Evolutionary conservation across 2,329 filamentous ascomycete genomes (phyloP).

Genomic region (Orbilia javanica): DNA sequence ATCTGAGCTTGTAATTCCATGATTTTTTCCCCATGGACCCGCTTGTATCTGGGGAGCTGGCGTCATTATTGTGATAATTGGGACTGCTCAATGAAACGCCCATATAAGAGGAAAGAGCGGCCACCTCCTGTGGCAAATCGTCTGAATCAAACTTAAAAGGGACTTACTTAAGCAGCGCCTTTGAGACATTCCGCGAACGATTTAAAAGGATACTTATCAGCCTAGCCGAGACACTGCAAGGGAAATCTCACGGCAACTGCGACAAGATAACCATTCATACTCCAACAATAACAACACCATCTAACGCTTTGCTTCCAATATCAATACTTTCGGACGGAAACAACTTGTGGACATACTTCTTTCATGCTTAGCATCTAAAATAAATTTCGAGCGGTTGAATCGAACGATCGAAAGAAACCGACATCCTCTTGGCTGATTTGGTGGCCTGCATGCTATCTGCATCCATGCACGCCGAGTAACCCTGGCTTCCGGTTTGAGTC

Average conservation of each 20-base stretch:
- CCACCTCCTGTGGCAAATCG: background rate
- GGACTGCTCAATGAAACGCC: background rate
- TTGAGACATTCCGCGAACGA: background rate
- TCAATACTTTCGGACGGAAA: background rate
- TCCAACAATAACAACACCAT: conserved; percentile 9
- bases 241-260: background rate
- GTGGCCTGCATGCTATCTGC: no score
- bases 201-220: background rate
- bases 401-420: background rate
- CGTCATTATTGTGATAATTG: no score
- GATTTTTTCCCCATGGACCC: background rate
- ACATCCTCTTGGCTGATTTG: background rate
- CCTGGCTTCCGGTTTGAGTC: background rate
- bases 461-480: background rate
- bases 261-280: background rate
- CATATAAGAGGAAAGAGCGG: background rate
- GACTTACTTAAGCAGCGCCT: background rate
- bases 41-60: background rate
- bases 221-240: conserved; percentile 8
- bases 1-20: background rate
- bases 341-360: no score
- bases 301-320: background rate
- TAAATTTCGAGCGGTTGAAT: background rate
- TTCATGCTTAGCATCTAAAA: background rate
- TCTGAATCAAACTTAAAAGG: background rate